phyloP scores from a whole-genome alignment of 2,329 filamentous ascomycete genomes.

The Alternaria solani region DNA sequence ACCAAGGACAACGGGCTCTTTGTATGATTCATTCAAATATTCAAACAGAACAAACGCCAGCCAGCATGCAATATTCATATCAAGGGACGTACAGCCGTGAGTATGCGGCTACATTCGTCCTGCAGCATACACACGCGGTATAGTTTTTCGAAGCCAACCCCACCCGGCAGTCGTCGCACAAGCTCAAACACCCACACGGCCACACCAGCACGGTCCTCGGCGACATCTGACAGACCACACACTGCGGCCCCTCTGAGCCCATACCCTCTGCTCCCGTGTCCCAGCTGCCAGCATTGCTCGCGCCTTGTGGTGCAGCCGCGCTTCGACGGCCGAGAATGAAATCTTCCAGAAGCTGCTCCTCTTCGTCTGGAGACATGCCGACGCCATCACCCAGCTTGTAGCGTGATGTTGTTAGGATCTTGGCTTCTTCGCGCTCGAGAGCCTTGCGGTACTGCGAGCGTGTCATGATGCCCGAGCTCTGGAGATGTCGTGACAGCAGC shows the following conservation, averaged over 20 bases:
- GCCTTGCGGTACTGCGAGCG: slow-evolving; percentile 77
- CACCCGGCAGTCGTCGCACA: slow-evolving; percentile 94
- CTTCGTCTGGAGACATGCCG: slow-evolving; percentile 57
- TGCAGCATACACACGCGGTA: slow-evolving; percentile 93
- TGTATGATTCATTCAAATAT: background rate
- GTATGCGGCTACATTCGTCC: slow-evolving; percentile 87
- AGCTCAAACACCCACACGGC: slow-evolving; percentile 92
- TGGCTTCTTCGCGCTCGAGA: slow-evolving; percentile 72
- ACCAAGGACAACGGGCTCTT: too few species aligned
- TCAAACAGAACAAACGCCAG: slow-evolving; percentile 2
- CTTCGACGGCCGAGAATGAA: slow-evolving; percentile 65
- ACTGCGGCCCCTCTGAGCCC: slow-evolving; percentile 79
- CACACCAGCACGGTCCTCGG: slow-evolving; percentile 90
- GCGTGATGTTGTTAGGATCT: slow-evolving; percentile 65
- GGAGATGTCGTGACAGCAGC: slow-evolving; percentile 80
- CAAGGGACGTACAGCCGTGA: slow-evolving; percentile 88
- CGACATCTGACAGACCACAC: slow-evolving; percentile 90
- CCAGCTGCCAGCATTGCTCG: slow-evolving; percentile 61
- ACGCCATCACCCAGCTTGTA: slow-evolving; percentile 34
- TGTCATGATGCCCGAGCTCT: slow-evolving; percentile 76
- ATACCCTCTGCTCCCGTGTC: slow-evolving; percentile 75
- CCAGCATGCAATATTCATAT: slow-evolving; percentile 4
- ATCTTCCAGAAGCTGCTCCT: slow-evolving; percentile 65
- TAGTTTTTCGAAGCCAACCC: slow-evolving; percentile 97
- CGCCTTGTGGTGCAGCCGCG: slow-evolving; percentile 45